Base-by-base conservation (phyloP, 768 basidiomycete genomes). In the Podaxis sp. region DNA sequence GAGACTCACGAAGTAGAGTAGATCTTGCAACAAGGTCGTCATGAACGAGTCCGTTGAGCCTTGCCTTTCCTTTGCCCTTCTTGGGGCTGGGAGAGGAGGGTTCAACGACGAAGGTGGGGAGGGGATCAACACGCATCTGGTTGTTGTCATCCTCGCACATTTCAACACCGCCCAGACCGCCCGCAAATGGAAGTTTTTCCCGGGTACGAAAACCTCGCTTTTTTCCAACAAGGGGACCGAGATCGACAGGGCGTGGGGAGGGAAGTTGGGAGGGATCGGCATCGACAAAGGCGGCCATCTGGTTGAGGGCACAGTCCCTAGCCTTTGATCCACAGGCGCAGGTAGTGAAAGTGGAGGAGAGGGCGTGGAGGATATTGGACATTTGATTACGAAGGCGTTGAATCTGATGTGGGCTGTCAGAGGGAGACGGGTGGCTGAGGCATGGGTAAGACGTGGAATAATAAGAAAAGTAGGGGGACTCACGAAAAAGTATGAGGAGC, bases 301-400 rank as follows among this genome's bases (percentile, higher is more conserved):
- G 80, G 12, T 75, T 78, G 26, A 89, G 71, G 2, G 84, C 88
- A 67, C 90, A 92, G 57, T 88, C 85, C 36, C 77, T 78, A 3
- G 87, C 80, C 4, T 78, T 78, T 10, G 82, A 77, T 5, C 90
- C 90, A 65, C 90, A 91, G 0, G 90, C 90, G 59, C 90, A 91
- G 0, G 87, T 87, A 3, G 87, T 86, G 68, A 91, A 91, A 0
- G 87, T 89, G 17, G 86, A 86, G 6, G 84, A 78, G 57, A 91
- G 80, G 5, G 87, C 80, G 59, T 90, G 88, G 0, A 91, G 80
- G 69, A 91, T 86, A 26, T 86, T 84, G 0, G 87, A 80, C 76
- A 90, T 84, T 67, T 90, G 89, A 30, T 81, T 74, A 41, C 85
- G 85, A 15, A 89, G 79, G 64, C 85, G 83, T 20, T 76, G 70